Percentiles rank a stretch among this genome's conserved stretches.
Conservation (phyloP, 1,284 basidiomycete genomes). For the Heliocybe sulcata region DNA sequence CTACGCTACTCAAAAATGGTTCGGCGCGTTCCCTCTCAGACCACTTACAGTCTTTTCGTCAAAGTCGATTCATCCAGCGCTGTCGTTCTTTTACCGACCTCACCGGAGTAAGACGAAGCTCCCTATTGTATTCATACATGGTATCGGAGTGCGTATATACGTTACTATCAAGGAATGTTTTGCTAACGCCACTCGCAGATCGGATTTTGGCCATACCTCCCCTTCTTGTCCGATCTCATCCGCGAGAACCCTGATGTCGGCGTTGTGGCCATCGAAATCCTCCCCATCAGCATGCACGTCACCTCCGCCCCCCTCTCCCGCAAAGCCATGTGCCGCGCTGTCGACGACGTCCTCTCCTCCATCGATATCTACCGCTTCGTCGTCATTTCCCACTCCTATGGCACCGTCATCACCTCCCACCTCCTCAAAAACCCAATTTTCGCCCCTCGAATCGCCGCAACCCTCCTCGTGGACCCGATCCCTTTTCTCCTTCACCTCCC, state of each 20-base stretch:
- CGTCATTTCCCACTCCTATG: conserved; percentile 48
- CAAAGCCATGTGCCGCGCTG: conserved; percentile 26
- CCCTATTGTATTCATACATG: conserved; percentile 57
- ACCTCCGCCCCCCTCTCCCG: conserved; percentile 37
- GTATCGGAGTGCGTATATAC: conserved; percentile 45
- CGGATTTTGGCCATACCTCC: conserved; percentile 48
- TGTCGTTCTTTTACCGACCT: conserved; percentile 60
- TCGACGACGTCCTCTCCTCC: conserved; percentile 32
- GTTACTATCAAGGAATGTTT: background rate
- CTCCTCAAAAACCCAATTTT: conserved; percentile 30
- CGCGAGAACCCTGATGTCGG: conserved; percentile 36
- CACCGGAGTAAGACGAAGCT: conserved; percentile 37
- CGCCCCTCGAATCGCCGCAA: conserved; percentile 27
- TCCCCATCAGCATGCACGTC: conserved; percentile 55
- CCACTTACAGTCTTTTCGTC: conserved; percentile 37
- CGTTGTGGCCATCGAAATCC: conserved; percentile 50
- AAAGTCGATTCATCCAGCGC: conserved; percentile 25
- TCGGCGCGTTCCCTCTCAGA: conserved; percentile 45
- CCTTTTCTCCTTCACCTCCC: conserved; percentile 57
- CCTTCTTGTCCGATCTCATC: conserved; percentile 39
- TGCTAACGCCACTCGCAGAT: conserved; percentile 30
- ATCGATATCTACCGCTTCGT: conserved; percentile 22
- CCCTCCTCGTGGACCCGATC: conserved; percentile 54
- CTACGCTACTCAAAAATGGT: conserved; percentile 25
- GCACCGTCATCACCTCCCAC: conserved; percentile 48